Evolutionary conservation across 345 rosid genomes (phyloP).

Genomic region (Gossypium anomalum): DNA sequence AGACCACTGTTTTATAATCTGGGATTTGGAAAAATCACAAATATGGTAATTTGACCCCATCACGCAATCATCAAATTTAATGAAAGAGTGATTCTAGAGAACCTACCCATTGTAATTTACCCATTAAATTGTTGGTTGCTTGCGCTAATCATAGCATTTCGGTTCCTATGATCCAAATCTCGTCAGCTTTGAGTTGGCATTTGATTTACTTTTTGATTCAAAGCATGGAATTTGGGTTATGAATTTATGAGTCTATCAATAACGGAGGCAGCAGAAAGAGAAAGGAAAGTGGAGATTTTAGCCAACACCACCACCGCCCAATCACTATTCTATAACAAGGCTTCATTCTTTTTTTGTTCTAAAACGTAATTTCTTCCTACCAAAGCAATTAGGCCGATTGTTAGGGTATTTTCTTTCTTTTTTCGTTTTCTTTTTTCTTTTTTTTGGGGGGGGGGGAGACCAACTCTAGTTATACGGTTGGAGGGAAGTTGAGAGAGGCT

Average conservation of each 20-base stretch:
- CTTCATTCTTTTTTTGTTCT: too few relatives aligned
- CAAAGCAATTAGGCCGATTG: background rate
- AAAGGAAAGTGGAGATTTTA: background rate
- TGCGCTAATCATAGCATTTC: background rate
- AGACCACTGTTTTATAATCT: too few relatives aligned
- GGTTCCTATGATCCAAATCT: background rate
- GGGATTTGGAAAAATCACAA: too few relatives aligned
- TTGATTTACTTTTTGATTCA: background rate
- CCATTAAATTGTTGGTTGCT: background rate
- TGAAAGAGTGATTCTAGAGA: background rate
- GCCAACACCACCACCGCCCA: background rate
- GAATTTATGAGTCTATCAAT: background rate
- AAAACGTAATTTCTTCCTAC: background rate
- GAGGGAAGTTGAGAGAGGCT: too few relatives aligned
- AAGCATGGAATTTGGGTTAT: conserved; percentile 2
- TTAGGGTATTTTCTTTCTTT: too few relatives aligned
- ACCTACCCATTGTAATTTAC: too few relatives aligned
- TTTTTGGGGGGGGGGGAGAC: rapidly evolving
- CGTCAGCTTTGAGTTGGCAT: background rate
- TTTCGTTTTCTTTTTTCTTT: too few relatives aligned
- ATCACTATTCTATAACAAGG: background rate
- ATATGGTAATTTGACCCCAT: too few relatives aligned
- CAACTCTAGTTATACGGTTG: too few relatives aligned
- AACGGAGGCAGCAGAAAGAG: background rate
- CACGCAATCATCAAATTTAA: background rate